These are phyloP conservation scores for Dichomitus squalens DNA, from an alignment of 1,284 basidiomycete species.

Conservation along the genomic window DNA sequence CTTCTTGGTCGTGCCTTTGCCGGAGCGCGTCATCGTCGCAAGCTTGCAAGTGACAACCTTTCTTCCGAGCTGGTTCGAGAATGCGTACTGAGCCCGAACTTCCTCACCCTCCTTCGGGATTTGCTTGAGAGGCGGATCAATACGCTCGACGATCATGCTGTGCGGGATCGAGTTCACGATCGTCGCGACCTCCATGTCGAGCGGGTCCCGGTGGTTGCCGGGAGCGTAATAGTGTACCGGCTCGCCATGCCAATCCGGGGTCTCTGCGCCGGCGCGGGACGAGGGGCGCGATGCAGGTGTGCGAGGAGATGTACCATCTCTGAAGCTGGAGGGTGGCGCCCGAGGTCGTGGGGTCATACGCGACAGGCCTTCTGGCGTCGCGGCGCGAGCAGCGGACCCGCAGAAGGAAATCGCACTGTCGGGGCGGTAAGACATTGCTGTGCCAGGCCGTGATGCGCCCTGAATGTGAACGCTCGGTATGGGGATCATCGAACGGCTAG, in stretches of 20 bases:
- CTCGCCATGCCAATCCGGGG: slow-evolving; percentile 43
- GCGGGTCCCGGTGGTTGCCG: slow-evolving; percentile 71
- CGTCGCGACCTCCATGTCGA: slow-evolving; percentile 78
- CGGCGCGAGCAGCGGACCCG: slow-evolving; percentile 51
- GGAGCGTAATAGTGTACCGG: slow-evolving; percentile 69
- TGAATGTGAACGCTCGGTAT: slow-evolving; percentile 72
- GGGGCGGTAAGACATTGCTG: slow-evolving; percentile 68
- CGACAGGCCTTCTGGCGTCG: slow-evolving; percentile 68
- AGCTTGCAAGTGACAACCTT: slow-evolving; percentile 81
- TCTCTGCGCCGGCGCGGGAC: slow-evolving; percentile 63
- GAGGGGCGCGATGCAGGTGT: slow-evolving; percentile 60
- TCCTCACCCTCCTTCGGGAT: slow-evolving; percentile 76
- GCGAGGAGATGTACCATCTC: slow-evolving; percentile 54
- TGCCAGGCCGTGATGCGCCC: slow-evolving; percentile 67
- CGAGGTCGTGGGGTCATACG: slow-evolving; percentile 50
- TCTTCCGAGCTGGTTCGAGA: slow-evolving; percentile 68
- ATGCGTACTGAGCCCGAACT: slow-evolving; percentile 80
- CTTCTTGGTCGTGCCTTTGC: slow-evolving; percentile 68
- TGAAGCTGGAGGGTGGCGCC: slow-evolving; percentile 76
- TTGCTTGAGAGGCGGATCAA: slow-evolving; percentile 73
- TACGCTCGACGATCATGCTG: slow-evolving; percentile 73
- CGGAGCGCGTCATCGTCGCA: slow-evolving; percentile 70
- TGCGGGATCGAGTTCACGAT: slow-evolving; percentile 79
- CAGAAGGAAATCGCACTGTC: slow-evolving; percentile 58
- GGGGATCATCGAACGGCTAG: slow-evolving; percentile 81